Evolutionary conservation across 345 rosid genomes (phyloP), one percentile per base, ranked within the genome.

Genomic region (Physaria fendleri): DNA sequence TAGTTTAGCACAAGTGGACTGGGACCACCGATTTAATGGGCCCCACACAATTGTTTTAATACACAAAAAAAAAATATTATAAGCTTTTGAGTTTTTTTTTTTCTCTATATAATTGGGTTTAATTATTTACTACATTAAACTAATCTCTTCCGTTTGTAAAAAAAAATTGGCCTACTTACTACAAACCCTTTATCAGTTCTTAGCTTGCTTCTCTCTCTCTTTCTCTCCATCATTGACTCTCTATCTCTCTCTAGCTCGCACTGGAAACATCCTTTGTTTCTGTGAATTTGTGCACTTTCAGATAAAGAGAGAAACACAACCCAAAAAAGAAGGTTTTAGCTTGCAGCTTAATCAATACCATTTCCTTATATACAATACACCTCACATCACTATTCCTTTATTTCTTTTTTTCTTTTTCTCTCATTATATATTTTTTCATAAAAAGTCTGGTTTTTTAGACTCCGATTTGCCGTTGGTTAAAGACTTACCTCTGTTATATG

Each of bases 311-410:
- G 59, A 54, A 33, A 11, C 8, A 1, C 44, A 15, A 6, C 2
- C 4, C 43, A 49, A 44, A 30, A 5, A 10, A 7, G 51, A 44
- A 30, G 67, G 8, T 23, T 45, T 50, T 76, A 66, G 64, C 82
- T 78, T 80, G 80, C 22, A 53, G 56, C 74, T 69, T 43, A 74
- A 67, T 76, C 74, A 69, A 77, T 20, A 51, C 52, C 64, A 47
- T 21, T 29, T 15, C 68, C 55, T 38, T 17, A 29, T 33, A 29
- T 24, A 57, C 65, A 48, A 18, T 24, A 58, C 44, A 57, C 21
- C 59, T 44, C 62, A n/a, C n/a, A n/a, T n/a, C n/a, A 52, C 68
- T 46, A 45, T 45, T 61, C 73, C 48, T 3, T 18, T 33, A 20
- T 48, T n/a, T 28, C 17, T 37, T 17, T 48, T 14, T 21, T 45